phyloP scores from a whole-genome alignment of 352 stramenopile genomes.

The Vaucheria bursata region DNA sequence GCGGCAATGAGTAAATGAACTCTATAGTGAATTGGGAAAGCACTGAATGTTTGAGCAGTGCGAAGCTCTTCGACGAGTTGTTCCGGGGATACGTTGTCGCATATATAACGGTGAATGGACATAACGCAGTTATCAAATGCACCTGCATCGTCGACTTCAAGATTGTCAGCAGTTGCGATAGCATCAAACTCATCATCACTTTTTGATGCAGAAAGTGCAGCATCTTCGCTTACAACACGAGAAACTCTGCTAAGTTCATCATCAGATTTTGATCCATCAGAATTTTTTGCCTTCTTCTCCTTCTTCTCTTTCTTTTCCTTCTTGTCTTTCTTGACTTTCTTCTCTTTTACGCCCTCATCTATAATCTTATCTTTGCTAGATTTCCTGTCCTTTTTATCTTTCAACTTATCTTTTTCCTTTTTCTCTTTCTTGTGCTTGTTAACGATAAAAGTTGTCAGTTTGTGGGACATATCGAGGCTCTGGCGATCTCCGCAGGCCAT shows the following conservation, averaged over 20 bases:
- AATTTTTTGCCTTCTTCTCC: conserved; percentile 68
- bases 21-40: conserved; percentile 45
- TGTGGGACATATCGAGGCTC: conserved; percentile 94
- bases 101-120: conserved; percentile 32
- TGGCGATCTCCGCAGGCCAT: conserved; percentile 91
- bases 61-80: conserved; percentile 49
- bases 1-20: conserved; percentile 54
- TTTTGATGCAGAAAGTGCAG: background rate
- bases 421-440: conserved; percentile 58
- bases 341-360: conserved; percentile 47
- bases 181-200: conserved; percentile 15
- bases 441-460: conserved; percentile 65
- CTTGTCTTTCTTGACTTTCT: conserved; percentile 56
- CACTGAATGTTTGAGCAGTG: conserved; percentile 51
- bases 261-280: conserved; percentile 68
- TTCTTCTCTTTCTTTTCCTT: conserved; percentile 69
- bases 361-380: conserved; percentile 49
- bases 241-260: too few relatives aligned
- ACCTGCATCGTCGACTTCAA: conserved; percentile 47
- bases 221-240: conserved; percentile 56
- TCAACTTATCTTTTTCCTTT: conserved; percentile 72
- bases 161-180: conserved; percentile 44
- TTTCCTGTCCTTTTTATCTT: conserved; percentile 65
- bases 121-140: conserved; percentile 47
- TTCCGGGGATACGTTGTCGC: conserved; percentile 29